Evolutionary conservation across 208 protist species (phyloP).

Genomic region (Leptomonas pyrrhocoris): DNA sequence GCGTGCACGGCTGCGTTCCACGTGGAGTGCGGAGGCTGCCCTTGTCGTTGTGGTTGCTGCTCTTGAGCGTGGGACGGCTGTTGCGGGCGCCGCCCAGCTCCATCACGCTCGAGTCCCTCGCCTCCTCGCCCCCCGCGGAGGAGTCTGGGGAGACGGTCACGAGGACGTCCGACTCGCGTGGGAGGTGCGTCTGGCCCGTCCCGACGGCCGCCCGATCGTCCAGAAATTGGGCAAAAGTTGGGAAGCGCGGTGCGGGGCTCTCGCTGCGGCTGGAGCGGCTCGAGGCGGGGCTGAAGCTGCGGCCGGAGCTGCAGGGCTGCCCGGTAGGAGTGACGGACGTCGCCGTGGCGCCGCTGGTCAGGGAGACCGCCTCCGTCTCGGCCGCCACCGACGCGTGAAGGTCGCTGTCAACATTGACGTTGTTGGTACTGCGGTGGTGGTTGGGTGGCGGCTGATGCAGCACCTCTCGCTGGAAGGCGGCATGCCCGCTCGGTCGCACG

Average conservation of each 20-base stretch:
- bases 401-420: background rate
- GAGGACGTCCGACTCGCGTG: constrained; percentile 31
- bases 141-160: constrained; percentile 50
- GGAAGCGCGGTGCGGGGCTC: constrained; percentile 84
- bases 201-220: constrained; percentile 53
- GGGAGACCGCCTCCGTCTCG: constrained; percentile 1
- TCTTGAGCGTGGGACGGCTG: constrained; percentile 12
- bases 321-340: background rate
- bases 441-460: background rate
- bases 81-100: constrained; percentile 22
- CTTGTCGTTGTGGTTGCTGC: constrained; percentile 2
- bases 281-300: constrained; percentile 26
- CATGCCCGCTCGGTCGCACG: constrained; percentile 19
- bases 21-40: constrained; percentile 13
- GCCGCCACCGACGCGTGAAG: background rate
- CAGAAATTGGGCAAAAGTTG: constrained; percentile 73
- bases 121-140: constrained; percentile 15
- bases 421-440: background rate
- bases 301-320: constrained; percentile 12
- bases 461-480: constrained; percentile 27
- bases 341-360: background rate
- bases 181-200: constrained; percentile 21
- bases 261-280: constrained; percentile 31
- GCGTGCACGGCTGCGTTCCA: constrained; percentile 16
- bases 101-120: constrained; percentile 10